These are phyloP conservation scores for Glycine soja DNA, from an alignment of 306 rosid genomes.

Conservation along the genomic window DNA sequence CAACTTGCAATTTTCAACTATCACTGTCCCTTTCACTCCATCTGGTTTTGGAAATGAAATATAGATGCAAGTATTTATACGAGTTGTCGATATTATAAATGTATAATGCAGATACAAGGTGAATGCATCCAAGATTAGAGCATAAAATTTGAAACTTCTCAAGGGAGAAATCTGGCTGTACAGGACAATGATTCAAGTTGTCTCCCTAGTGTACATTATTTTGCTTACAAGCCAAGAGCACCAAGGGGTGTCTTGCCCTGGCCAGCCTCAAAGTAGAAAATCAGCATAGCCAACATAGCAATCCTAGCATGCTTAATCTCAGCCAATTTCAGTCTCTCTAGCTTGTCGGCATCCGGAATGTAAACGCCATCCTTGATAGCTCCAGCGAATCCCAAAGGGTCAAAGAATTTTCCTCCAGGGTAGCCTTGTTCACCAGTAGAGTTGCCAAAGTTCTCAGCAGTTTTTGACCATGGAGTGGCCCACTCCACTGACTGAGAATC, in stretches of 20 bases:
- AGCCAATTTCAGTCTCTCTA: slow-evolving; percentile 86
- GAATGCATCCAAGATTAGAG: slow-evolving; percentile 32
- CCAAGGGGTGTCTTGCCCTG: slow-evolving; percentile 91
- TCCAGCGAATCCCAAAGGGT: slow-evolving; percentile 84
- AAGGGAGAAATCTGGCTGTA: slow-evolving; percentile 28
- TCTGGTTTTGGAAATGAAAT: not conserved
- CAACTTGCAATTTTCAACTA: slow-evolving; percentile 18
- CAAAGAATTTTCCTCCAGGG: slow-evolving; percentile 96
- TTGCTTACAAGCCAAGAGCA: slow-evolving; percentile 74
- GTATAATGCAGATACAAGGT: slow-evolving; percentile 8
- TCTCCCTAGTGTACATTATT: slow-evolving; percentile 21
- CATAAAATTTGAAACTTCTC: not conserved
- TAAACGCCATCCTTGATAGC: slow-evolving; percentile 67
- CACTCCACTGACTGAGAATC: slow-evolving; percentile 94
- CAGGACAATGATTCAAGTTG: slow-evolving; percentile 25
- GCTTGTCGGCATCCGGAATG: slow-evolving; percentile 73
- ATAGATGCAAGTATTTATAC: not conserved
- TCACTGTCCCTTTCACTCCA: not conserved
- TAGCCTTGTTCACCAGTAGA: slow-evolving; percentile 94
- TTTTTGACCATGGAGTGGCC: slow-evolving; percentile 98
- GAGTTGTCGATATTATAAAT: not conserved
- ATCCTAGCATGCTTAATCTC: slow-evolving; percentile 95
- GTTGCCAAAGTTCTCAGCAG: slow-evolving; percentile 85
- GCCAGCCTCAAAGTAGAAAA: slow-evolving; percentile 90
- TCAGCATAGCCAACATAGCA: slow-evolving; percentile 93